Conservation (phyloP, 2,329 filamentous ascomycete species). For the Pyrenophora seminiperda region DNA sequence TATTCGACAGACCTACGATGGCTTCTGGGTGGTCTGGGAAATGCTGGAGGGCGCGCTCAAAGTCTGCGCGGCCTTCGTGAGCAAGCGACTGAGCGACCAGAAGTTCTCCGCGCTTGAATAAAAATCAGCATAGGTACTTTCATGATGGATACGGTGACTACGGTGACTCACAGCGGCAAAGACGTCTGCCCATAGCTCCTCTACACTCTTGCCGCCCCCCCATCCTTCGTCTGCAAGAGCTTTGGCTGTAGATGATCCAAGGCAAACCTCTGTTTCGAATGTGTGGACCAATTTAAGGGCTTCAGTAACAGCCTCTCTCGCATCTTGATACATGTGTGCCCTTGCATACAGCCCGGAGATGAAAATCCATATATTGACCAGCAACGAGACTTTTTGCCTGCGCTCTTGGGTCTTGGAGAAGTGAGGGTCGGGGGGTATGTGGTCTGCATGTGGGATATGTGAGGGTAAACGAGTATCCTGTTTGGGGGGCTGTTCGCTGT, state of each 20-base stretch:
- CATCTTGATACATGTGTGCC: conserved; percentile 79
- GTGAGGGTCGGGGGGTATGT: conserved; percentile 51
- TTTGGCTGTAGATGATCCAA: conserved; percentile 66
- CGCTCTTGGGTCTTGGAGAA: conserved; percentile 59
- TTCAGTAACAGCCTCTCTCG: conserved; percentile 78
- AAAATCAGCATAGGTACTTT: conserved; percentile 4
- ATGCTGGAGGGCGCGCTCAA: conserved; percentile 81
- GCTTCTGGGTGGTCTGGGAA: conserved; percentile 79
- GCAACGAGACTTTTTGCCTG: conserved; percentile 60
- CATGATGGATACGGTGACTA: conserved; percentile 30
- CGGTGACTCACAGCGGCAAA: conserved; percentile 71
- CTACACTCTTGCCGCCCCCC: conserved; percentile 80
- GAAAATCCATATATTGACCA: conserved; percentile 87
- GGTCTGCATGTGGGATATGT: conserved; percentile 43
- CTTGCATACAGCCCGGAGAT: conserved; percentile 87
- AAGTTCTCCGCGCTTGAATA: conserved; percentile 68
- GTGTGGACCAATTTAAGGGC: conserved; percentile 75
- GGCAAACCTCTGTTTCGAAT: conserved; percentile 70
- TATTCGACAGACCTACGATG: conserved; percentile 80
- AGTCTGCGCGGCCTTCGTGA: conserved; percentile 74
- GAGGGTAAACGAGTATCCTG: conserved; percentile 53
- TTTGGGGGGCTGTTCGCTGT: conserved; percentile 48
- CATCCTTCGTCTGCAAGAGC: conserved; percentile 70
- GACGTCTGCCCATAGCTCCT: conserved; percentile 84
- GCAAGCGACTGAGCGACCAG: conserved; percentile 65